phyloP scores from a whole-genome alignment of 495 filamentous ascomycete species.

The Aspergillus funiculosus region DNA sequence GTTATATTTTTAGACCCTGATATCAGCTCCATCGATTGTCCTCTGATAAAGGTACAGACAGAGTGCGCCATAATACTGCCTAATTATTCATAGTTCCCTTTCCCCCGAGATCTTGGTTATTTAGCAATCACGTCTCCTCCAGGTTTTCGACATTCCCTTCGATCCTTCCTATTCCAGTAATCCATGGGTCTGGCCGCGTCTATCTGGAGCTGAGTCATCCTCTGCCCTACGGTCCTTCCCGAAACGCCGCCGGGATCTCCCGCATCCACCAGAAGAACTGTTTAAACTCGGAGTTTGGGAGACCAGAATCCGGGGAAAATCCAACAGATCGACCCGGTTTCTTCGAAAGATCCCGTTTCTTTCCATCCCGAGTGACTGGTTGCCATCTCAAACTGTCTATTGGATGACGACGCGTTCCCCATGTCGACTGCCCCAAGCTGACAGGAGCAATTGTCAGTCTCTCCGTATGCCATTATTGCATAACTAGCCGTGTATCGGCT shows the following conservation, averaged over 20 bases:
- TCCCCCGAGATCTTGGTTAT: too few species aligned
- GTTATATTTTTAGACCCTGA: too few species aligned
- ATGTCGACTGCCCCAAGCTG: too few species aligned
- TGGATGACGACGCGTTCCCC: too few species aligned
- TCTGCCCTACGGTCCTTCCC: constrained; percentile 18
- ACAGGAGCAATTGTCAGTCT: too few species aligned
- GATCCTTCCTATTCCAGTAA: not conserved
- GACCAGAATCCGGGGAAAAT: constrained; percentile 7
- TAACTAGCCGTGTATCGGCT: too few species aligned
- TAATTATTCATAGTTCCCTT: too few species aligned
- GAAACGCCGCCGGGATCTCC: constrained; percentile 18
- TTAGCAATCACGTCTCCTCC: not conserved
- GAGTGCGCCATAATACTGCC: too few species aligned
- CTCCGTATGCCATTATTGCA: too few species aligned
- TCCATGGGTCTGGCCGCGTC: not conserved
- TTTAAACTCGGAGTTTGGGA: not conserved
- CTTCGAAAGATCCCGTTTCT: not conserved
- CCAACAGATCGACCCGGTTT: not conserved
- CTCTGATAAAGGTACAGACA: too few species aligned
- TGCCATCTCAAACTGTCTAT: too few species aligned
- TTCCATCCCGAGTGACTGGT: not conserved
- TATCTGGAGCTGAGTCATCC: constrained; percentile 18
- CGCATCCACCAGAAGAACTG: constrained; percentile 13
- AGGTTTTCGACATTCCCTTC: constrained; percentile 2
- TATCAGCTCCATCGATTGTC: not conserved